Evolutionary conservation across 805 yeast genomes (phyloP), one percentile per base, ranked within the genome.

Genomic region (Barnettozyma populi): DNA sequence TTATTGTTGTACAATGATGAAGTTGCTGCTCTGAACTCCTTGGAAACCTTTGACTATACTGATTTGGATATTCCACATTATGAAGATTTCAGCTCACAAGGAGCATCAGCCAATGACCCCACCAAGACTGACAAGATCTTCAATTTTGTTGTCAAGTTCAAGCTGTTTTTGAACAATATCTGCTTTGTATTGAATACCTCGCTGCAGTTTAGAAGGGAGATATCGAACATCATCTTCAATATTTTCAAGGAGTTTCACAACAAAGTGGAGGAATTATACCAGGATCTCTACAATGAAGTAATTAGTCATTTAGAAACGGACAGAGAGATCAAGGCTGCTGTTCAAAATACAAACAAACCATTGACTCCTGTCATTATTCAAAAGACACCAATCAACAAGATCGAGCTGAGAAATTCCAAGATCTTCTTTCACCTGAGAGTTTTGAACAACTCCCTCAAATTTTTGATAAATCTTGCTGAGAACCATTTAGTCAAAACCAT

Each of bases 1-100:
- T 68, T 73, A 29, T 57, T 64, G 32, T 72, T 79, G 13, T 84
- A 85, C 57, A 73, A 74, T 9, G 74, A 70, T 18, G 65, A 72
- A 23, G 67, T 76, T 56, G 67, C 70, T 45, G 59, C 66, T 38
- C 57, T 65, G 34, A 68, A 71, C 46, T 64, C 78, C 1, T 63
- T 69, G 47, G 67, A 64, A 20, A 54, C 66, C 7, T 56, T 53
- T 46, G 64, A 62, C 36, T 52, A 55, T 23, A 27, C 35, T 10
- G 27, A 36, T 68, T 21, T 43, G 19, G 18, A 65, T 61, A 49
- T 68, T 67, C 48, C 71, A 70, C 29, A 38, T 18, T 35, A 25
- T 27, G 47, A 47, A 16, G 7, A 21, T 16, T 29, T 31, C 7
- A 25, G 18, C 7, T 25, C 31, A 37, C 40, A 20, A 42, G 27